These are phyloP conservation scores for Phytophthora pluvialis DNA, from an alignment of 352 stramenopile species.

Conservation along the genomic window DNA sequence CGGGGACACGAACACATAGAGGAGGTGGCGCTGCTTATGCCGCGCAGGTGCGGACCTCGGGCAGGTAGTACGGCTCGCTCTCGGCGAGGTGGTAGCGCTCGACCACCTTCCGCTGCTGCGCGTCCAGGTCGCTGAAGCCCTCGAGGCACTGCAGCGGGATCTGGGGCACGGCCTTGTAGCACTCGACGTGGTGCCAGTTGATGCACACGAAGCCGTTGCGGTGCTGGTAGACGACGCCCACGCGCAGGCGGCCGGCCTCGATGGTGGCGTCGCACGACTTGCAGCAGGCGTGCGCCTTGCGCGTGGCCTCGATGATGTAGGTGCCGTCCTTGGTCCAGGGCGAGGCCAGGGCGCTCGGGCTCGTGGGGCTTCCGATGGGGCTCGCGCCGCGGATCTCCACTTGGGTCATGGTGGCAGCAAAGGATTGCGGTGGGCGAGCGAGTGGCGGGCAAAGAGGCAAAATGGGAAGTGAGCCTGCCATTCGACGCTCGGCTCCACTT, in stretches of 20 bases:
- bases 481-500: neutral
- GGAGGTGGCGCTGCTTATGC: slow-evolving; percentile 27
- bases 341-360: slow-evolving; percentile 41
- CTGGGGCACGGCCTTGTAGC: slow-evolving; percentile 62
- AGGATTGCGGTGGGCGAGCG: neutral
- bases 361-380: slow-evolving; percentile 44
- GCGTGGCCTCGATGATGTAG: slow-evolving; percentile 83
- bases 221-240: slow-evolving; percentile 84
- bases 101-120: slow-evolving; percentile 64
- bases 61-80: slow-evolving; percentile 29
- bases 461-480: slow-evolving; percentile 33
- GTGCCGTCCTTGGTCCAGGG: slow-evolving; percentile 81
- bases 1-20: slow-evolving; percentile 16
- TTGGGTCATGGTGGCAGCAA: slow-evolving; percentile 32
- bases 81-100: slow-evolving; percentile 45
- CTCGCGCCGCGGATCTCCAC: slow-evolving; percentile 29
- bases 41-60: slow-evolving; percentile 36
- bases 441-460: slow-evolving; percentile 10
- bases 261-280: slow-evolving; percentile 78
- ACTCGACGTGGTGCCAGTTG: slow-evolving; percentile 88
- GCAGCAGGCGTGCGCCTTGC: slow-evolving; percentile 73
- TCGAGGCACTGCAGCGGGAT: slow-evolving; percentile 74
- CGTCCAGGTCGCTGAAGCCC: slow-evolving; percentile 69
- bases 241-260: slow-evolving; percentile 65
- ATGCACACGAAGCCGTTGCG: slow-evolving; percentile 86